A percentile compares a stretch with the other conserved stretches of the same genome.
These are phyloP conservation scores for Curvularia verruculosa DNA, from an alignment of 2,329 filamentous ascomycete species.

Conservation along the genomic window DNA sequence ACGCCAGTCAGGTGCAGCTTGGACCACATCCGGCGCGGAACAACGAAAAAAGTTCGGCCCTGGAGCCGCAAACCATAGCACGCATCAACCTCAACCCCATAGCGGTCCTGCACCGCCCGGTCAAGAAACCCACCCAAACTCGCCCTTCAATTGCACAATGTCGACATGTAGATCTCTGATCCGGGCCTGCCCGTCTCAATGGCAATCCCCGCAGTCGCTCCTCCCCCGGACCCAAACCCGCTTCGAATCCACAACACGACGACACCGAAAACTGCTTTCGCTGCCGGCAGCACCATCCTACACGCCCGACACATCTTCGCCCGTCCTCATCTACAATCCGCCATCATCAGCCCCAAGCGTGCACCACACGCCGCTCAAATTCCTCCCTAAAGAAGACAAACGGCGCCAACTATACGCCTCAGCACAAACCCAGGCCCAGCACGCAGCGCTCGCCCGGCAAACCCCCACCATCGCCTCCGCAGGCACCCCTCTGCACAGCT, in stretches of 20 bases:
- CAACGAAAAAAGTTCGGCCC: conserved; percentile 37
- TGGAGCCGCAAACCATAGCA: conserved; percentile 18
- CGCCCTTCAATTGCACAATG: conserved; percentile 36
- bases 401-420: conserved; percentile 56
- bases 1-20: conserved; percentile 9
- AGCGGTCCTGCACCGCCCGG: conserved; percentile 8
- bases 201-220: conserved; percentile 22
- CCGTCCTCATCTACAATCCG: conserved; percentile 64
- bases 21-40: conserved; percentile 28
- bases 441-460: conserved; percentile 27
- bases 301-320: conserved; percentile 35
- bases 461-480: conserved; percentile 35
- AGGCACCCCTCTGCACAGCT: conserved; percentile 34
- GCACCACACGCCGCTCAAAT: conserved; percentile 69
- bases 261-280: conserved; percentile 55
- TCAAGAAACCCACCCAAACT: conserved; percentile 16
- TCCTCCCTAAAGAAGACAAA: conserved; percentile 65
- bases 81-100: conserved; percentile 17
- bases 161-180: conserved; percentile 42
- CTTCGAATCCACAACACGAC: conserved; percentile 53
- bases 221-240: conserved; percentile 44
- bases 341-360: conserved; percentile 67
- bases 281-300: conserved; percentile 55
- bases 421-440: conserved; percentile 31
- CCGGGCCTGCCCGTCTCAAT: conserved; percentile 29